Percentiles rank a stretch among this genome's conserved stretches.
Conservation (phyloP, 331 rosid genomes). For the Malus hybrid region DNA sequence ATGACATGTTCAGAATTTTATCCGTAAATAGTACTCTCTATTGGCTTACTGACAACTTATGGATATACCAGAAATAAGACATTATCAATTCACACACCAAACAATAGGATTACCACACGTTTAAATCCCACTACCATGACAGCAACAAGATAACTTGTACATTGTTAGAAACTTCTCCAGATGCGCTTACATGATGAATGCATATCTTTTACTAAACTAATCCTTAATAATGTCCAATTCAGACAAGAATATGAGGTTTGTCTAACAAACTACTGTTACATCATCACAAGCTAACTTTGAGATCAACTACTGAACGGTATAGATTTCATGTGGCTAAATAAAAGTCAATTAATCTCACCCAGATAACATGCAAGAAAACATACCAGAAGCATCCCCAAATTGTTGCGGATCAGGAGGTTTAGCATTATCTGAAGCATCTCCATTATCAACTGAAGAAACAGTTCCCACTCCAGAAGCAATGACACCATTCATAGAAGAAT, state of each 20-base stretch:
- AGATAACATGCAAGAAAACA: slow-evolving; percentile 1
- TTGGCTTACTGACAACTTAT: too few relatives aligned
- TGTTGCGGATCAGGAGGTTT: slow-evolving; percentile 52
- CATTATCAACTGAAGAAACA: slow-evolving; percentile 45
- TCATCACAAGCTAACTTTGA: neutral
- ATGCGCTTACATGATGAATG: neutral
- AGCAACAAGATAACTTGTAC: neutral
- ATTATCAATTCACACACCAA: too few relatives aligned
- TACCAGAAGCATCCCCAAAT: slow-evolving; percentile 66
- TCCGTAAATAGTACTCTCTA: too few relatives aligned
- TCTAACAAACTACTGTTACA: neutral
- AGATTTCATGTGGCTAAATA: neutral
- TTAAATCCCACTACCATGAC: neutral
- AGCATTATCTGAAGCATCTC: slow-evolving; percentile 39
- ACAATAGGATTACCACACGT: too few relatives aligned
- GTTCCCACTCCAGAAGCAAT: slow-evolving; percentile 16
- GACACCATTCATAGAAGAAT: slow-evolving; percentile 48
- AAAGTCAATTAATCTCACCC: neutral
- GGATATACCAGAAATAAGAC: too few relatives aligned
- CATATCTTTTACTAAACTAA: neutral
- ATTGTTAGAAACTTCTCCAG: too few relatives aligned
- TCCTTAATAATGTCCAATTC: neutral
- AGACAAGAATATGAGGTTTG: neutral
- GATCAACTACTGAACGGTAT: neutral
- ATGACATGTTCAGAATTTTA: too few relatives aligned